Percentiles rank a stretch among this genome's conserved stretches.
Conservation (phyloP, 164 flowering plant genomes). For the Liquidambar formosana region DNA sequence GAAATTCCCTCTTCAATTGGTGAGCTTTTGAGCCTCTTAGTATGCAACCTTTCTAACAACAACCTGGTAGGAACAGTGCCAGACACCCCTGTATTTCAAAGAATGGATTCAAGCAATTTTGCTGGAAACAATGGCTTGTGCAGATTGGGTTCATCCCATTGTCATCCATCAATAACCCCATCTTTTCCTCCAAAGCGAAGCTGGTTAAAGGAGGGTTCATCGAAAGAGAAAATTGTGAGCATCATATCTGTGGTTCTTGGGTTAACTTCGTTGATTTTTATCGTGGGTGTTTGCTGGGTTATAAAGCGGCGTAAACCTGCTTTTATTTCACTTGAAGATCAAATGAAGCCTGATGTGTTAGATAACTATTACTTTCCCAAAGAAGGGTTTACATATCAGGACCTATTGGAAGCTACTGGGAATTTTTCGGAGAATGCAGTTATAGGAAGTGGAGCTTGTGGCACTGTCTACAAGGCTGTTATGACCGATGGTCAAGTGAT, state of each 20-base stretch:
- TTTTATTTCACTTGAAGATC: slow-evolving; percentile 39
- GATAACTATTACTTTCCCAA: slow-evolving; percentile 51
- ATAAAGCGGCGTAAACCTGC: slow-evolving; percentile 30
- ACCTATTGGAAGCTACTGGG: slow-evolving; percentile 57
- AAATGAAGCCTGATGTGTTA: slow-evolving; percentile 23
- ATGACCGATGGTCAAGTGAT: slow-evolving; percentile 44
- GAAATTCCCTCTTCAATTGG: slow-evolving; percentile 48
- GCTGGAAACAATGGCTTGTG: slow-evolving; percentile 49
- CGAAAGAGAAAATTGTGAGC: slow-evolving; percentile 45
- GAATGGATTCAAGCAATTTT: slow-evolving; percentile 56
- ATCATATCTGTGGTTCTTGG: slow-evolving; percentile 39
- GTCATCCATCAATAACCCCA: slow-evolving; percentile 27
- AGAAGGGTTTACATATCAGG: slow-evolving; percentile 56
- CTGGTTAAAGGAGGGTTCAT: slow-evolving; percentile 36
- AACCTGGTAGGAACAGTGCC: slow-evolving; percentile 48
- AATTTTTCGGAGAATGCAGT: slow-evolving; percentile 45
- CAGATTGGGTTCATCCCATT: slow-evolving; percentile 22
- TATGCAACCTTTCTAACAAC: slow-evolving; percentile 59
- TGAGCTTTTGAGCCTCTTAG: slow-evolving; percentile 43
- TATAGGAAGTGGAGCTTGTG: slow-evolving; percentile 67
- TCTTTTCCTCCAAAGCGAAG: slow-evolving; percentile 16
- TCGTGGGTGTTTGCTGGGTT: slow-evolving; percentile 42
- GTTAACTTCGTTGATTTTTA: slow-evolving; percentile 32
- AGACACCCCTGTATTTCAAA: slow-evolving; percentile 38
- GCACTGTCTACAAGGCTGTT: slow-evolving; percentile 56